Conservation (phyloP, 257 asterid genomes). For the Thymus mandschuricus region DNA sequence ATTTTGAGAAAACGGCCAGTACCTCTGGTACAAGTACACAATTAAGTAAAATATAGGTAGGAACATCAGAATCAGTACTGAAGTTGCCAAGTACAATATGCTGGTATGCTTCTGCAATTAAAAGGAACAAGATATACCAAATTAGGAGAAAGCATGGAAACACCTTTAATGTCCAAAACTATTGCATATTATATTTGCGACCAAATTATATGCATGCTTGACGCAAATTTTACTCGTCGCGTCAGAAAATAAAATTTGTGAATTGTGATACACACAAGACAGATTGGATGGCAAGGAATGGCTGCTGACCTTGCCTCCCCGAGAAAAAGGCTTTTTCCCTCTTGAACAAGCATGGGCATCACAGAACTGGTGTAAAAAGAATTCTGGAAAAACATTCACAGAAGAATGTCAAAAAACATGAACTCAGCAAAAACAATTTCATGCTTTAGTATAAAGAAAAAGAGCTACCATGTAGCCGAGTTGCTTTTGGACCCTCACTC, state of each 20-base stretch:
- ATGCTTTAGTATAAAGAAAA: conserved; percentile 18
- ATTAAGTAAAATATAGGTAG: conserved; percentile 79
- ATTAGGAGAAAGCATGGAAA: conserved; percentile 12
- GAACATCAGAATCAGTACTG: conserved; percentile 75
- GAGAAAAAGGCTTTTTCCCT: conserved; percentile 70
- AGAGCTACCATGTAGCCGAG: conserved; percentile 80
- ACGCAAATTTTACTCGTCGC: neutral
- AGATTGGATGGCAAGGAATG: neutral
- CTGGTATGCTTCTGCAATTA: conserved; percentile 74
- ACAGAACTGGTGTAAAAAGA: conserved; percentile 85
- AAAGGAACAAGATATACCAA: conserved; percentile 12
- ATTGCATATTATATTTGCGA: neutral
- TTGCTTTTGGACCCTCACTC: conserved; percentile 58
- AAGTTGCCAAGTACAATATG: conserved; percentile 63
- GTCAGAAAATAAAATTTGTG: neutral
- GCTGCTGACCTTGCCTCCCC: conserved; percentile 81
- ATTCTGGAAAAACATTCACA: conserved; percentile 51
- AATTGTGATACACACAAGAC: neutral
- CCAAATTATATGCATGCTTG: neutral
- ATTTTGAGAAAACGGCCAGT: conserved; percentile 32
- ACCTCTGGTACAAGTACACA: conserved; percentile 78
- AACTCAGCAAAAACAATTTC: conserved; percentile 8
- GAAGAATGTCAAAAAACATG: conserved; percentile 27
- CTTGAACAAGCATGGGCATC: conserved; percentile 87
- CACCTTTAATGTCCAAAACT: conserved; percentile 7